Conservation (phyloP, 306 rosid genomes). For the Amphicarpaea edgeworthii region DNA sequence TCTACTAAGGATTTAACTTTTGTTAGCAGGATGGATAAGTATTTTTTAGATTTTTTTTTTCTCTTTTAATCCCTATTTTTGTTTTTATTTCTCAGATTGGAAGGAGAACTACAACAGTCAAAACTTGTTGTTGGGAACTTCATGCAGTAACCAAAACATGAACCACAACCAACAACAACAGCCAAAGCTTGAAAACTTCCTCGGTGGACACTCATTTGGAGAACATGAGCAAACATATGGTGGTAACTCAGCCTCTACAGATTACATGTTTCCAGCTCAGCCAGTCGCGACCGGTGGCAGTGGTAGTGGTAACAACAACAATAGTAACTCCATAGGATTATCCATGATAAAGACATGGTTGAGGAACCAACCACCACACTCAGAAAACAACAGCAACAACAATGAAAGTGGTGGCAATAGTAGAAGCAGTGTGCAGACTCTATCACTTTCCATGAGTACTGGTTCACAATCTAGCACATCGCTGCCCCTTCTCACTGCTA, state of each 20-base stretch:
- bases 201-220: conserved; percentile 73
- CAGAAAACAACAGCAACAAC: conserved; percentile 41
- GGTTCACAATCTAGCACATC: conserved; percentile 66
- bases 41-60: neutral
- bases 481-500: conserved; percentile 50
- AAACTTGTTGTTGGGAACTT: conserved; percentile 50
- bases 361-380: conserved; percentile 68
- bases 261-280: conserved; percentile 55
- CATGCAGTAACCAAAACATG: conserved; percentile 59
- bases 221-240: conserved; percentile 51
- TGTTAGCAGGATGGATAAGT: neutral
- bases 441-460: conserved; percentile 87
- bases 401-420: conserved; percentile 14
- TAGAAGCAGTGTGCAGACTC: conserved; percentile 52
- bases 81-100: conserved; percentile 63
- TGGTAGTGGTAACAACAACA: neutral
- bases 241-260: conserved; percentile 38
- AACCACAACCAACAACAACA: conserved; percentile 55
- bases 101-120: conserved; percentile 62
- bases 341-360: conserved; percentile 95
- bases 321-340: conserved; percentile 65
- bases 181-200: conserved; percentile 91
- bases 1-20: neutral
- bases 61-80: neutral
- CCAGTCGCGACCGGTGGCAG: neutral